Conservation (phyloP, 495 filamentous ascomycete genomes). For the Podospora conica region DNA sequence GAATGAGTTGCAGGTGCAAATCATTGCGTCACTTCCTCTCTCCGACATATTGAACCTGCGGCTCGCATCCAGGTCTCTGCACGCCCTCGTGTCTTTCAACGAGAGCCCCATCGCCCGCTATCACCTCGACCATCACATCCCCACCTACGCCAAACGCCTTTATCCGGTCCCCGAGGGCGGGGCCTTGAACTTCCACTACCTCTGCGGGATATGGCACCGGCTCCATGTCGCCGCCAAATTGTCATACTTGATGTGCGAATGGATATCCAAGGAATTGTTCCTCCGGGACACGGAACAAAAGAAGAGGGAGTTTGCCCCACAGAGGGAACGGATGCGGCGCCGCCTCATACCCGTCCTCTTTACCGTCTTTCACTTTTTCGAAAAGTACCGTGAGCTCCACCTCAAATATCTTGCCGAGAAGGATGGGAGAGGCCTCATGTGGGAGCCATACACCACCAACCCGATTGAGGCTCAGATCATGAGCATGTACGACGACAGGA, state of each 20-base stretch:
- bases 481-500: constrained; percentile 52
- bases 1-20: constrained; percentile 50
- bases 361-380: constrained; percentile 55
- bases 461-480: constrained; percentile 50
- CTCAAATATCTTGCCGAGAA: constrained; percentile 43
- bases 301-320: constrained; percentile 44
- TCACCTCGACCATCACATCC: constrained; percentile 48
- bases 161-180: constrained; percentile 42
- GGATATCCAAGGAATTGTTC: constrained; percentile 53
- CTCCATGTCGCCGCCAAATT: constrained; percentile 51
- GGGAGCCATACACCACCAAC: constrained; percentile 40
- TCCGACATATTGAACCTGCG: constrained; percentile 48
- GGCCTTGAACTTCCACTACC: constrained; percentile 46
- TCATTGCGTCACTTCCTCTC: constrained; percentile 49
- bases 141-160: constrained; percentile 45
- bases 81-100: constrained; percentile 49
- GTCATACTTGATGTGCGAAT: constrained; percentile 47
- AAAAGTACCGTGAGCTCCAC: constrained; percentile 50
- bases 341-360: constrained; percentile 50
- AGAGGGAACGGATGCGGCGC: constrained; percentile 50
- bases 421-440: constrained; percentile 32
- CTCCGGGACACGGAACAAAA: constrained; percentile 44
- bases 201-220: constrained; percentile 54
- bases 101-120: constrained; percentile 51
- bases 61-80: constrained; percentile 47